Evolutionary conservation across 2,329 filamentous ascomycete species (phyloP).

Genomic region (Penicillium corylophilum): DNA sequence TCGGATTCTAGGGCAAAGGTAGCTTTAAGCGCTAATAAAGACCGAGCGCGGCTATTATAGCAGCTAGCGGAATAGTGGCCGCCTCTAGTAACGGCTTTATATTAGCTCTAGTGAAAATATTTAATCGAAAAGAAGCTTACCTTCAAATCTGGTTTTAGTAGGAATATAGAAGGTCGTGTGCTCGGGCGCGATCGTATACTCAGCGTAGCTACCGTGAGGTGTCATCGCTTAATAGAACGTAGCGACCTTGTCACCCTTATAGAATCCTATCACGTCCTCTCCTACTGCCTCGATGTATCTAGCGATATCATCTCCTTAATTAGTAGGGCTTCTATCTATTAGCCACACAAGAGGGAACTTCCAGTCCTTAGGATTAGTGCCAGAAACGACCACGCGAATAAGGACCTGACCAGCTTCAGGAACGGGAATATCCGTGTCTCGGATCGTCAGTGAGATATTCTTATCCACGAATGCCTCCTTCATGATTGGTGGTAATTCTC

Average conservation of each 20-base stretch:
- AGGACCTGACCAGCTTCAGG: conserved; percentile 39
- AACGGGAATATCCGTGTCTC: conserved; percentile 45
- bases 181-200: conserved; percentile 55
- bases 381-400: conserved; percentile 43
- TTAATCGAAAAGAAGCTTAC: too few relatives aligned
- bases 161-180: conserved; percentile 58
- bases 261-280: conserved; percentile 53
- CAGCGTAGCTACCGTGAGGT: conserved; percentile 54
- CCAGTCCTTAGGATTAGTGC: conserved; percentile 53
- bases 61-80: conserved; percentile 57
- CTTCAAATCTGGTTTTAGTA: conserved; percentile 51
- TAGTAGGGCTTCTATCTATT: conserved; percentile 21
- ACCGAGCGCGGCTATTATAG: conserved; percentile 54
- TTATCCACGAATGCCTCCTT: conserved; percentile 43
- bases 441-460: conserved; percentile 36
- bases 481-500: conserved; percentile 27
- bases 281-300: conserved; percentile 54
- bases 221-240: conserved; percentile 50
- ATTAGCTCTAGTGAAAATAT: not conserved
- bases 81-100: conserved; percentile 42
- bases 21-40: conserved; percentile 51
- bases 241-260: conserved; percentile 55
- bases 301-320: conserved; percentile 55
- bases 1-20: conserved; percentile 51
- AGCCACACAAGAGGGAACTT: conserved; percentile 20